A percentile compares a stretch with the other conserved stretches of the same genome.
Evolutionary conservation across 2,329 filamentous ascomycete genomes (phyloP).

Genomic region (Cercospora zeae-maydis): DNA sequence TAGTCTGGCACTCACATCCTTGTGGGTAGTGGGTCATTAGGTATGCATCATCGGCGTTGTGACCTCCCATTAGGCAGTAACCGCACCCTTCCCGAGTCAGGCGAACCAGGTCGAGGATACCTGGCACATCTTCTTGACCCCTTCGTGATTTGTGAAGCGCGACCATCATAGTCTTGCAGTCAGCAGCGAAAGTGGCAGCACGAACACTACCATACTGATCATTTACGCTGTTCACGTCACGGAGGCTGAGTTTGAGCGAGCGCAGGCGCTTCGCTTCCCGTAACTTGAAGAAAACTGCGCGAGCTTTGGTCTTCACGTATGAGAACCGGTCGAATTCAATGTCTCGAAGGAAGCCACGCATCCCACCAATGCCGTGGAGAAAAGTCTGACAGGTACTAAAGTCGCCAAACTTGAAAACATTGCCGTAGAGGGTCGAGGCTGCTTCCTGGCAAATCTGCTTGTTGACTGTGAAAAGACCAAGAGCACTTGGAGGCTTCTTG

Average conservation of each 20-base stretch:
- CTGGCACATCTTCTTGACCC: neutral
- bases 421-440: constrained; percentile 3
- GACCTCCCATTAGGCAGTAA: neutral
- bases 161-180: constrained; percentile 2
- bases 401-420: neutral
- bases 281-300: constrained; percentile 4
- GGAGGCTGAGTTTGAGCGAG: neutral
- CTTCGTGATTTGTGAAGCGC: neutral
- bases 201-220: neutral
- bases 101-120: neutral
- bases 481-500: neutral
- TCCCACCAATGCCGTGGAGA: constrained; percentile 7
- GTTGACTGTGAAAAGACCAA: neutral
- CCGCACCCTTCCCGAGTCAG: neutral
- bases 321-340: neutral
- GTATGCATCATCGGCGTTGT: neutral
- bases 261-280: constrained; percentile 10
- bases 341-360: constrained; percentile 1
- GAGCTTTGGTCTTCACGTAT: constrained; percentile 4
- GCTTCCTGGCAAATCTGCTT: constrained; percentile 11
- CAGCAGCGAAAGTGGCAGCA: neutral
- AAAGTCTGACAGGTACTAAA: neutral
- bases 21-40: too few species aligned
- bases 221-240: neutral
- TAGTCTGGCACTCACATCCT: neutral